Base-by-base conservation (phyloP, 2,329 filamentous ascomycete species). In the Calonectria henricotiae region DNA sequence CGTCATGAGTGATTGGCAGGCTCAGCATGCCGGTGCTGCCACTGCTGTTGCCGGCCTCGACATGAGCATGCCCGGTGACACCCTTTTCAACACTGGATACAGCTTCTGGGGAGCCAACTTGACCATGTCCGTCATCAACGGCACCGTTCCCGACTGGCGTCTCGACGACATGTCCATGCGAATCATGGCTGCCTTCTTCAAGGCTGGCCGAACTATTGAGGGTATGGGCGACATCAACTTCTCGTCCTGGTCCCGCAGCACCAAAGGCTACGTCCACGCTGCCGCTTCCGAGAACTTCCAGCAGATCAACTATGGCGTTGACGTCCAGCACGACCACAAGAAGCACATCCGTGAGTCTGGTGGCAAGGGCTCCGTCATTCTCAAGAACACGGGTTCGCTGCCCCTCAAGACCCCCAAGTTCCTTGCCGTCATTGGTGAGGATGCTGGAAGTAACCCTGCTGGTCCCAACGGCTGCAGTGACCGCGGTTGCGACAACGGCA, bases 81-180 rank as follows among this genome's bases (percentile, higher is more conserved):
- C 93, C 1, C 74, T 83, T 23, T 97, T 98, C 84, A 90, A 93
- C 81, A 90, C 88, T 4, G 93, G 93, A 7, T 82, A 83, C 62
- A 92, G 91, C 20, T 97, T 87, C 86, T 98, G 93, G 93, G 96
- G 96, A 11, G 85, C 91, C 32, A 98, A 98, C 82, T 82, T 98
- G 75, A 98, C 96, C 2, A 85, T 97, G 58, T 94, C 94, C 1
- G 91, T 98, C 6, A 83, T 97, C 75, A 98, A 98, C 79, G 95
- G 95, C 41, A 98, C 95, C 0, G 85, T 98, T 37, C 94, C 96
- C 0, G 90, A 93, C 75, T 97, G 93, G 89, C 90, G 96, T 62
- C 81, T 98, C 11, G 95, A 98, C 76, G 96, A 98, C 79, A 97
- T 98, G 92, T 94, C 90, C 5, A 92, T 94, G 82, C 91, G 96